Conservation (phyloP, 192 early-diverging fungal genomes). For the Physocladia obscura region DNA sequence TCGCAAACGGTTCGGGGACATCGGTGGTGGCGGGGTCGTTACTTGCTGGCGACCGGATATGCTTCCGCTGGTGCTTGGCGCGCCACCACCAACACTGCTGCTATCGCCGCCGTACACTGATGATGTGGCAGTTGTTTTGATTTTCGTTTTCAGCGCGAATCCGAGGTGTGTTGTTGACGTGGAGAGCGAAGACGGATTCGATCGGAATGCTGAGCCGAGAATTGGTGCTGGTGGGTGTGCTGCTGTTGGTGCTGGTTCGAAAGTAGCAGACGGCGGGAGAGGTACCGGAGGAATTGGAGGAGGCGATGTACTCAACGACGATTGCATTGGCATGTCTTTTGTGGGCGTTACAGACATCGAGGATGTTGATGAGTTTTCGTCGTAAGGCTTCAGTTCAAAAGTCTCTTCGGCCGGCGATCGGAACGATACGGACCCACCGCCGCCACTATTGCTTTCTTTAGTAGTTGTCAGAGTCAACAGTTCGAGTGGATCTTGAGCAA, state of each 20-base stretch:
- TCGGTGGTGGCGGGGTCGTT: not conserved
- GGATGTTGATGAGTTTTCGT: not conserved
- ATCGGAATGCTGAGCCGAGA: slow-evolving; percentile 17
- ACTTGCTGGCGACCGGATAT: not conserved
- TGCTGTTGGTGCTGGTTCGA: not conserved
- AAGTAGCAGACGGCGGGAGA: not conserved
- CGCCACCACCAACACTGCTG: not conserved
- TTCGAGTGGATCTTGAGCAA: no score
- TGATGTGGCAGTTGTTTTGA: slow-evolving; percentile 9
- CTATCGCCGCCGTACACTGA: not conserved
- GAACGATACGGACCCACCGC: not conserved
- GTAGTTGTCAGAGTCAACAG: no score
- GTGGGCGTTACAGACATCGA: not conserved
- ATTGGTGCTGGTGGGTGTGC: not conserved
- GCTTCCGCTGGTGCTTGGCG: not conserved
- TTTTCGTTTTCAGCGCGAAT: slow-evolving; percentile 20
- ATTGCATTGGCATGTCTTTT: not conserved
- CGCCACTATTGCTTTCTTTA: no score
- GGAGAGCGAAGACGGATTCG: not conserved
- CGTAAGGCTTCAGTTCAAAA: not conserved
- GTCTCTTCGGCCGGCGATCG: not conserved
- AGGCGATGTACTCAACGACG: no score
- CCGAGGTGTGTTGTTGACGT: slow-evolving; percentile 6
- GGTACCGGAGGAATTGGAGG: not conserved
- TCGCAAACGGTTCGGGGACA: not conserved